Evolutionary conservation across 805 yeast species (phyloP).

Genomic region (Kuraishia cidri): DNA sequence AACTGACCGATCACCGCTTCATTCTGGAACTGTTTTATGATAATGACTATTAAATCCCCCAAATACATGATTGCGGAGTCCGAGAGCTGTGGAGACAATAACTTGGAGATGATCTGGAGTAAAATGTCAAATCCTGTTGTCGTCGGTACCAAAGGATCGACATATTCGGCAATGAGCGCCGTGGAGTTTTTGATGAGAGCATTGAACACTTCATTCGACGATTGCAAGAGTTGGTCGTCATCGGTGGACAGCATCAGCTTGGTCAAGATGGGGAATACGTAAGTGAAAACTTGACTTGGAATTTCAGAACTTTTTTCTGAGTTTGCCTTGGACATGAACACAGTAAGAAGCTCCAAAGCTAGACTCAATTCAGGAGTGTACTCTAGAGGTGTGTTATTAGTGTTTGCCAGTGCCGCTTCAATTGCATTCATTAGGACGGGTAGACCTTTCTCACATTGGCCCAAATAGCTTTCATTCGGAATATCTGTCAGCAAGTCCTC

Average conservation of each 20-base stretch:
- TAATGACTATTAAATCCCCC: conserved; percentile 35
- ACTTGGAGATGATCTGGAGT: conserved; percentile 56
- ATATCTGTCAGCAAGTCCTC: conserved; percentile 45
- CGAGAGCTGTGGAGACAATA: conserved; percentile 60
- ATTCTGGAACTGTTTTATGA: conserved; percentile 20
- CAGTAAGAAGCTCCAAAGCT: conserved; percentile 45
- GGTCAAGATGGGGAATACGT: conserved; percentile 32
- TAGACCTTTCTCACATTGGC: conserved; percentile 39
- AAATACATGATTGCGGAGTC: conserved; percentile 80
- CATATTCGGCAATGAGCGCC: conserved; percentile 19
- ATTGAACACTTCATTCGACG: conserved; percentile 67
- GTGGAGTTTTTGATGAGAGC: conserved; percentile 40
- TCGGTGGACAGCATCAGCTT: conserved; percentile 31
- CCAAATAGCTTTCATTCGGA: conserved; percentile 31
- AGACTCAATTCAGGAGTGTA: conserved; percentile 55
- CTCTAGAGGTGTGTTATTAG: conserved; percentile 26
- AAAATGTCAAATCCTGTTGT: conserved; percentile 44
- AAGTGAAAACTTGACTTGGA: conserved; percentile 30
- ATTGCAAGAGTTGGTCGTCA: conserved; percentile 76
- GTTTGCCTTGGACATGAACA: conserved; percentile 39
- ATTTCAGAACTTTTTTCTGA: conserved; percentile 12
- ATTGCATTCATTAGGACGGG: conserved; percentile 38
- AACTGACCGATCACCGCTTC: conserved; percentile 29
- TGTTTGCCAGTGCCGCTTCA: conserved; percentile 17
- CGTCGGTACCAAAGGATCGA: conserved; percentile 19